Evolutionary conservation across 169 alveolate species (phyloP).

Genomic region (Eimeria brunetti): DNA sequence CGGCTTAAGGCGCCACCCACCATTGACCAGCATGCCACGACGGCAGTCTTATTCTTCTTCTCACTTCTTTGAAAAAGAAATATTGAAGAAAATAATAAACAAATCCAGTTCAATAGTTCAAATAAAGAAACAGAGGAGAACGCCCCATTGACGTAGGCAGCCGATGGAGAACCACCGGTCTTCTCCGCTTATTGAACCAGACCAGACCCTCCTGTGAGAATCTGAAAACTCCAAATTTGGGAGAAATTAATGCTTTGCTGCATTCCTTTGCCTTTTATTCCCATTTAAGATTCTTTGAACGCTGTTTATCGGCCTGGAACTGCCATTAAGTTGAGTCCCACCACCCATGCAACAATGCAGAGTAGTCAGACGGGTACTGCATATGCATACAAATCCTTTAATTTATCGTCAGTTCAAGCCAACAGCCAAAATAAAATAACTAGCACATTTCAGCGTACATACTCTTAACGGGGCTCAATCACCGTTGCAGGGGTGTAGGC

Average conservation of each 20-base stretch:
- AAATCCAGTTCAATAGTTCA: no score
- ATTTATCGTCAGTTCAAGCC: no score
- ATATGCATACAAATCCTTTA: no score
- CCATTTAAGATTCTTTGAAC: neutral
- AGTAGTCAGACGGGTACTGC: no score
- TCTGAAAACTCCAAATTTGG: neutral
- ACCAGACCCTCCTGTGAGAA: neutral
- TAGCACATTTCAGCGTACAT: no score
- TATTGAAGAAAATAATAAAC: neutral
- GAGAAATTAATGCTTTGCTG: neutral
- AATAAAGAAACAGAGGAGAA: neutral
- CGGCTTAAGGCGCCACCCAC: neutral
- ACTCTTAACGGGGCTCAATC: no score
- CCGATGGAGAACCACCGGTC: neutral
- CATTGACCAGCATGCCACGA: neutral
- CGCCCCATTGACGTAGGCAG: neutral
- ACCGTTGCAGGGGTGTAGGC: no score
- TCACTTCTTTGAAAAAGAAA: neutral
- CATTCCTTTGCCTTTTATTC: neutral
- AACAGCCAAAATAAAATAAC: no score
- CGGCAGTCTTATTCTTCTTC: neutral
- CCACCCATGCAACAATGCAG: no score
- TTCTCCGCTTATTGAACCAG: neutral
- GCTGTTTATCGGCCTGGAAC: no score
- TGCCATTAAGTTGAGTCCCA: no score